A percentile compares a stretch with the other conserved stretches of the same genome.
Conservation (phyloP, 768 basidiomycete species). For the Pulveroboletus ravenelii region DNA sequence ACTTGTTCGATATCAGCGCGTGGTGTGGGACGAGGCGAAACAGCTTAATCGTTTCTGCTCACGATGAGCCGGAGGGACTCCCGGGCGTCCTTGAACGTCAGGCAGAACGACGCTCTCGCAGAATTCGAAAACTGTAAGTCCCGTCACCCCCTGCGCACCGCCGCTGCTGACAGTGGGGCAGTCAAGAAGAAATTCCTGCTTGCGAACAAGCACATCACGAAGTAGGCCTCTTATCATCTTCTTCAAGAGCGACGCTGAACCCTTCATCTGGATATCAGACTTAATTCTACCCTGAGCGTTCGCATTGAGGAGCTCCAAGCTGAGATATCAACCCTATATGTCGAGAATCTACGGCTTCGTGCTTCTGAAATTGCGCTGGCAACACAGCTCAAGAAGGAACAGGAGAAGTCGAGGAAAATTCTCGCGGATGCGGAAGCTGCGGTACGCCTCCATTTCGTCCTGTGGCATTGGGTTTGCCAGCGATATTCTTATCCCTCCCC, state of each 20-base stretch:
- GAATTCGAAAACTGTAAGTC: conserved; percentile 81
- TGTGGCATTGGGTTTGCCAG: conserved; percentile 15
- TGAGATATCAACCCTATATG: conserved; percentile 76
- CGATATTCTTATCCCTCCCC: neutral
- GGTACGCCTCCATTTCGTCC: conserved; percentile 39
- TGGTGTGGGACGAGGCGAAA: conserved; percentile 19
- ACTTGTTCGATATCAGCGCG: conserved; percentile 35
- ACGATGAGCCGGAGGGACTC: conserved; percentile 35
- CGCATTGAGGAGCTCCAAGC: conserved; percentile 81
- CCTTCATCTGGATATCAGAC: conserved; percentile 37
- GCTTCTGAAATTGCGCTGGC: conserved; percentile 75
- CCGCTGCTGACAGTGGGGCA: conserved; percentile 34
- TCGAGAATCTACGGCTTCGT: conserved; percentile 77
- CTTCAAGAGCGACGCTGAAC: conserved; percentile 6
- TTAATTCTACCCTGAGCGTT: conserved; percentile 80
- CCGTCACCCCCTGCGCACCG: conserved; percentile 4
- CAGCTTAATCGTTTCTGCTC: conserved; percentile 19
- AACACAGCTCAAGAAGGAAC: conserved; percentile 74
- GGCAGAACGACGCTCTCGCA: conserved; percentile 75
- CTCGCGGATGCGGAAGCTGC: conserved; percentile 71
- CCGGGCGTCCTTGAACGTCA: conserved; percentile 48
- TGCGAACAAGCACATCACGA: conserved; percentile 89
- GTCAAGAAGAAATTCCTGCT: conserved; percentile 92
- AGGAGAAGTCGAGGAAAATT: conserved; percentile 68
- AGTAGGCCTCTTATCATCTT: conserved; percentile 42